phyloP scores from a whole-genome alignment of 2,329 filamentous ascomycete genomes.

The Clathrospora elynae region DNA sequence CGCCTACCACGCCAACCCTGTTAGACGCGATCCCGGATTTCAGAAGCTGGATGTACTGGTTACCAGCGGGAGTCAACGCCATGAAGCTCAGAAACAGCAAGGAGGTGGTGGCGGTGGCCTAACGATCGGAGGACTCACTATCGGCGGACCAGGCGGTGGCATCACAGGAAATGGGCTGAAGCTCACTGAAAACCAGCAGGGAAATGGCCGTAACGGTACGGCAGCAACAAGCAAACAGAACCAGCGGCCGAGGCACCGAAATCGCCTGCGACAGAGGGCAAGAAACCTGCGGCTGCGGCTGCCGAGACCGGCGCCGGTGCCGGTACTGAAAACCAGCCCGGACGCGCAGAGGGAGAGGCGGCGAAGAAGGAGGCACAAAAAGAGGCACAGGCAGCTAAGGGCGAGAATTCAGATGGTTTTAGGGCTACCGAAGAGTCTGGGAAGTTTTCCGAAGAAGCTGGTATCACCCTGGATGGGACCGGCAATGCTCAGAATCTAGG shows the following conservation, averaged over 20 bases:
- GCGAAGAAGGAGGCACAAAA: slow-evolving; percentile 18
- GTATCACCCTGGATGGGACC: slow-evolving; percentile 30
- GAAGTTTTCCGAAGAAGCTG: slow-evolving; percentile 36
- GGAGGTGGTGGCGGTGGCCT: slow-evolving; percentile 24
- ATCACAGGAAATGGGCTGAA: slow-evolving; percentile 32
- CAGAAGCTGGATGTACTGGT: not conserved
- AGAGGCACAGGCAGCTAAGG: slow-evolving; percentile 21
- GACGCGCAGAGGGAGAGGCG: slow-evolving; percentile 16
- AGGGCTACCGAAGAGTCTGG: slow-evolving; percentile 41
- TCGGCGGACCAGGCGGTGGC: slow-evolving; percentile 38
- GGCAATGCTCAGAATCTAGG: slow-evolving; percentile 39
- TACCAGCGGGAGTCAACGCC: slow-evolving; percentile 4
- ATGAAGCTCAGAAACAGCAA: slow-evolving; percentile 11
- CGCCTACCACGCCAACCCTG: slow-evolving; percentile 19
- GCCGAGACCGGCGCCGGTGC: slow-evolving; percentile 12
- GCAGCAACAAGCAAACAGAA: slow-evolving; percentile 6
- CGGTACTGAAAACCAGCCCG: slow-evolving; percentile 29
- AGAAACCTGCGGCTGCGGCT: slow-evolving; percentile 4
- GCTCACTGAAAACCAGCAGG: slow-evolving; percentile 21
- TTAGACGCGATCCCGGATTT: slow-evolving; percentile 13
- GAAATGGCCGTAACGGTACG: slow-evolving; percentile 18
- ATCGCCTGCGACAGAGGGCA: slow-evolving; percentile 8
- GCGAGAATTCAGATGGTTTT: slow-evolving; percentile 28
- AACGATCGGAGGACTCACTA: slow-evolving; percentile 38
- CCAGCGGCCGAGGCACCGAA: slow-evolving; percentile 9